A percentile compares a stretch with the other conserved stretches of the same genome.
These are phyloP conservation scores for Alternaria triticina DNA, from an alignment of 2,329 filamentous ascomycete species.

Conservation along the genomic window DNA sequence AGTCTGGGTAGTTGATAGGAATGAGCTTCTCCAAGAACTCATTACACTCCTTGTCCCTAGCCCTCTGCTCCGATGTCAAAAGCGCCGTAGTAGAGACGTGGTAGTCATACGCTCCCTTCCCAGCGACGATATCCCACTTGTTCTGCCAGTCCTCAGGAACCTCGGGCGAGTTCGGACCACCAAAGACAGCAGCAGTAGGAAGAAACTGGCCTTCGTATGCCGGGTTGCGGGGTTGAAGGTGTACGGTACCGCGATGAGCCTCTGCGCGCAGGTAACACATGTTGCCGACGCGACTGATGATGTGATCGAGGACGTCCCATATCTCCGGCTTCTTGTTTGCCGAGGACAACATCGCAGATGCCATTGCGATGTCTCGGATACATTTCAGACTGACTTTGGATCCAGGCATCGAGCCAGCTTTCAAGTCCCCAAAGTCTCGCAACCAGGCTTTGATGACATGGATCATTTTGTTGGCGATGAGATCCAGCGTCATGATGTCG, in stretches of 20 bases:
- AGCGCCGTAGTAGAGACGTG: neutral
- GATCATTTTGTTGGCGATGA: neutral
- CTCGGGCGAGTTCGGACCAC: neutral
- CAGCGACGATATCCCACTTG: neutral
- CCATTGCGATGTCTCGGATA: neutral
- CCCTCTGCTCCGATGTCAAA: neutral
- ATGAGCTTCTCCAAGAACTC: neutral
- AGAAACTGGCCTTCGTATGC: neutral
- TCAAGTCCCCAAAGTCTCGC: neutral
- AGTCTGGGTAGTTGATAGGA: neutral
- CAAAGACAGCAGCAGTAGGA: neutral
- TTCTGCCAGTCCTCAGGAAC: neutral
- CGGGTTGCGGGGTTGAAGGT: neutral
- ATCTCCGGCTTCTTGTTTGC: neutral
- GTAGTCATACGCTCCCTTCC: neutral
- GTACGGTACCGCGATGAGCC: neutral
- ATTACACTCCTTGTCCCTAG: rapidly evolving
- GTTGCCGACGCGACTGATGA: neutral
- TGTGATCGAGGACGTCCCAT: neutral
- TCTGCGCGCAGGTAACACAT: neutral
- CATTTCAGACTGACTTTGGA: neutral
- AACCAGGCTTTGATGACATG: neutral
- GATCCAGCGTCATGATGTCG: neutral
- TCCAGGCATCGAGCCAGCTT: neutral
- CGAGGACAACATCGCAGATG: neutral